Conservation (phyloP, 345 rosid species). For the Bruguiera gymnorhiza region DNA sequence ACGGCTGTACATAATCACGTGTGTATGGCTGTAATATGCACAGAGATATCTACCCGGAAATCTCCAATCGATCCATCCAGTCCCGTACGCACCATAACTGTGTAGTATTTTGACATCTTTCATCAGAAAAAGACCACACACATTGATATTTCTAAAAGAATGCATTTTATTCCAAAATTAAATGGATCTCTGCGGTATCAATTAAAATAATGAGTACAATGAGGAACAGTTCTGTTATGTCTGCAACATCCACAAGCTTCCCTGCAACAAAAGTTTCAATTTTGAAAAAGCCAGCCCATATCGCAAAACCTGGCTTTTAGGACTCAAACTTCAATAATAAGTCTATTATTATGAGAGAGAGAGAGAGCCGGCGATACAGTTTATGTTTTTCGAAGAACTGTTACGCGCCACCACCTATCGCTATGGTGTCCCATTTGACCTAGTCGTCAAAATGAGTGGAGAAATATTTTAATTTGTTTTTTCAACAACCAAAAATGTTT, state of each 20-base stretch:
- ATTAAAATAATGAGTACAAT: background rate
- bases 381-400: conserved; percentile 13
- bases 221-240: conserved; percentile 18
- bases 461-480: background rate
- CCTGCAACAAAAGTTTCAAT: conserved; percentile 24
- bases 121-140: too few species aligned
- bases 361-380: background rate
- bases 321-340: conserved; percentile 19
- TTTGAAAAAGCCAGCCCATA: conserved; percentile 24
- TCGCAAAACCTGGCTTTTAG: conserved; percentile 29
- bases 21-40: too few species aligned
- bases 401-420: background rate
- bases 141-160: too few species aligned
- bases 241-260: conserved; percentile 31
- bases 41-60: too few species aligned
- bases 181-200: too few species aligned
- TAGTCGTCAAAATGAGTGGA: conserved; percentile 30
- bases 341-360: background rate
- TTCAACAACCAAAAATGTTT: background rate
- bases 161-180: background rate
- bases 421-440: conserved; percentile 15
- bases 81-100: too few species aligned
- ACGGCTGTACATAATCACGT: background rate
- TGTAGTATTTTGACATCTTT: too few species aligned
- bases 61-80: too few species aligned